These are phyloP conservation scores for Cucumis sativus DNA, from an alignment of 306 rosid genomes.

Conservation along the genomic window Cucumber_9930_V3 NC_026659.2:28933501-28934000, in stretches of 20 bases:
- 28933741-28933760: not conserved
- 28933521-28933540: too few species aligned
- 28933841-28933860: too few species aligned
- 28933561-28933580: too few species aligned
- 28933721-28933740: not conserved
- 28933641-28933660: not conserved
- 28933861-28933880: not conserved
- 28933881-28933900: not conserved
- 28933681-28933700: too few species aligned
- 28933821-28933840: not conserved
- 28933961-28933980: not conserved
- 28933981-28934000: conserved; percentile 1
- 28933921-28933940: not conserved
- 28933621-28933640: not conserved
- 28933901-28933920: conserved; percentile 1
- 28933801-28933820: not conserved
- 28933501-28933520: not conserved
- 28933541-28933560: too few species aligned
- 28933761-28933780: not conserved
- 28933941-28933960: not conserved
- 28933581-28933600: too few species aligned
- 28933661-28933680: not conserved
- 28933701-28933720: not conserved
- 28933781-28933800: not conserved
- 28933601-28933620: too few species aligned